These are phyloP conservation scores for Phytophthora citricola DNA, from an alignment of 352 stramenopile genomes.

Conservation along the genomic window DNA sequence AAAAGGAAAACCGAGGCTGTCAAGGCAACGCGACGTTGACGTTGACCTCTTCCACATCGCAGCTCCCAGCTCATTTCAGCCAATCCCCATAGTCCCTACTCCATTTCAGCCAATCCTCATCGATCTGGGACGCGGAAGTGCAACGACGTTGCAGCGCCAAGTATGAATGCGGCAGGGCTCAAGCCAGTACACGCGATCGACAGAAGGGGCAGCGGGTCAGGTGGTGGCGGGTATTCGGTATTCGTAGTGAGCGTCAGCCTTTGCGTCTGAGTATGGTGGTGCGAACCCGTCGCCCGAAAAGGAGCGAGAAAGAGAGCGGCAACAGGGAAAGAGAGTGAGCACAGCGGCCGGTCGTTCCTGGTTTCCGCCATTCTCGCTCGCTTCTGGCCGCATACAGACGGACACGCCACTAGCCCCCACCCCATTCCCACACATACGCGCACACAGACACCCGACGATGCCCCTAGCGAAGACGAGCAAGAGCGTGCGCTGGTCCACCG, in stretches of 20 bases:
- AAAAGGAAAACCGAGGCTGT: neutral
- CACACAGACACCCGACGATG: neutral
- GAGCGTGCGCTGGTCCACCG: conserved; percentile 60
- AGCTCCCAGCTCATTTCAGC: neutral
- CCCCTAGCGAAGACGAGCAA: conserved; percentile 36
- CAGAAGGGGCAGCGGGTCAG: conserved; percentile 6
- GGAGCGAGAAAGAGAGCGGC: conserved; percentile 21
- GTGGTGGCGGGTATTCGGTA: conserved; percentile 14
- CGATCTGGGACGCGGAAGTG: conserved; percentile 1
- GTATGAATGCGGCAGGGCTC: conserved; percentile 1
- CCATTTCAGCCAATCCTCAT: neutral
- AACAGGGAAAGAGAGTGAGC: conserved; percentile 20
- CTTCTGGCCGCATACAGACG: neutral
- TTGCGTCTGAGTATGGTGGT: conserved; percentile 30
- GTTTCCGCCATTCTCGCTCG: conserved; percentile 23
- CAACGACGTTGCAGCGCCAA: neutral
- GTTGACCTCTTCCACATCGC: conserved; percentile 1
- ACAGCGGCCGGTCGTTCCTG: conserved; percentile 3
- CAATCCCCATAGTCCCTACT: neutral
- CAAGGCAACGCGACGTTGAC: neutral
- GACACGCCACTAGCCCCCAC: neutral
- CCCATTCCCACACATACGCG: neutral
- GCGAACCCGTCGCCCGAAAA: conserved; percentile 22
- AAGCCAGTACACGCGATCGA: conserved; percentile 4
- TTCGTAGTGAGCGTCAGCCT: conserved; percentile 18